Evolutionary conservation across 2,329 filamentous ascomycete species (phyloP), one percentile per base, ranked within the genome.

Genomic region (Fusarium avenaceum): DNA sequence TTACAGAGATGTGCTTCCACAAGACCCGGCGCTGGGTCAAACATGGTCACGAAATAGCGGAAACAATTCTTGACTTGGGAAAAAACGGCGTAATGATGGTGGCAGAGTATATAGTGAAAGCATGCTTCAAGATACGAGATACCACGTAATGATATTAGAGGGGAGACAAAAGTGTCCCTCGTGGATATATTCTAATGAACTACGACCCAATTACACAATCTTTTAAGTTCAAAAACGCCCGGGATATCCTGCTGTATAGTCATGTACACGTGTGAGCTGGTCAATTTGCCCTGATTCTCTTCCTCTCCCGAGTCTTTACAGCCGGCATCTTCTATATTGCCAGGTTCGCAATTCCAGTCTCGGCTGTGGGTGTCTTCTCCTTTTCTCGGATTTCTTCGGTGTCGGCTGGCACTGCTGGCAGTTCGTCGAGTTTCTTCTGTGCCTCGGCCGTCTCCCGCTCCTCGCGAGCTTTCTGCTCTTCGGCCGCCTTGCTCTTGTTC

Each of bases 341-440:
- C 51, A 80, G 65, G 17, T 76, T 74, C 8, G 69, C 77, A 45
- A 80, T 79, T 14, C 77, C 79, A 32, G 79, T 80, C 50, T 81
- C 79, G 56, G 78, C 76, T 35, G 81, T 79, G 9, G 77, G 76
- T 20, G 74, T 76, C 45, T 55, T 60, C 51, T 70, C 65, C 53
- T 74, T 72, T 46, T 72, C 74, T 32, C 70, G 66, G 55, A 80
- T 75, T 32, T 76, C 76, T 50, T 81, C 79, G 30, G 79, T 69
- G 5, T 77, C 71, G 6, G 64, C 57, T 8, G 80, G 80, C 17
- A 80, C 74, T 7, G 78, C 76, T 35, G 83, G 83, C 47, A 86
- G 74, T 60, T 85, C 82, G 42, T 86, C 85, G 32, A 91, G 78
- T 64, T 82, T 84, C 71, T 83, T 81, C 56, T 85, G 85, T 40